These are phyloP conservation scores for Sporothrix dimorphospora DNA, from an alignment of 2,329 filamentous ascomycete species.

Conservation along the genomic window DNA sequence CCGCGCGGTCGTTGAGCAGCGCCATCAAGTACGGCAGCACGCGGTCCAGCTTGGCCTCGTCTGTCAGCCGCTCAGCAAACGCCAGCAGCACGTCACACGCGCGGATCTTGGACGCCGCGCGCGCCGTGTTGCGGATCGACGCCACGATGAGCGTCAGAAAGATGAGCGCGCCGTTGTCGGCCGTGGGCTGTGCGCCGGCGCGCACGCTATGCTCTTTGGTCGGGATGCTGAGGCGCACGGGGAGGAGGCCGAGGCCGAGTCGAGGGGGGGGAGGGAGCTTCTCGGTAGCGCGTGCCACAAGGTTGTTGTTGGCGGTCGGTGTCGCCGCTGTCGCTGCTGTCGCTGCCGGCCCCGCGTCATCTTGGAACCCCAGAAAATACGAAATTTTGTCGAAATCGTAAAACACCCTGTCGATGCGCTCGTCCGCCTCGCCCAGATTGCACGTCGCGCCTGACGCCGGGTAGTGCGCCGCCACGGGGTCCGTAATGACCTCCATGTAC, in stretches of 20 bases:
- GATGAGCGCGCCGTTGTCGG: slow-evolving; percentile 88
- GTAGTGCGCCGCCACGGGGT: slow-evolving; percentile 78
- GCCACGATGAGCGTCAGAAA: slow-evolving; percentile 89
- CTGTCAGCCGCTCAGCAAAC: slow-evolving; percentile 87
- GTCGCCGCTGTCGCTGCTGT: slow-evolving; percentile 31
- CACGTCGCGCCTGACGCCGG: slow-evolving; percentile 68
- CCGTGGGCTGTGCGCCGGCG: slow-evolving; percentile 61
- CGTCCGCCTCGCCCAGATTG: slow-evolving; percentile 85
- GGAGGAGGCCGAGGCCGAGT: slow-evolving; percentile 68
- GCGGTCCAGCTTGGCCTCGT: slow-evolving; percentile 93
- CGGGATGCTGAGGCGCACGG: slow-evolving; percentile 82
- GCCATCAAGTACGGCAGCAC: slow-evolving; percentile 88
- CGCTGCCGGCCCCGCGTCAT: slow-evolving; percentile 42
- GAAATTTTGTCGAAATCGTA: slow-evolving; percentile 98
- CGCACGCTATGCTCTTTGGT: slow-evolving; percentile 76
- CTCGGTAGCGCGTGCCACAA: not conserved
- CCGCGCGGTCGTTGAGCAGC: slow-evolving; percentile 77
- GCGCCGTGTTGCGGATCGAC: slow-evolving; percentile 84
- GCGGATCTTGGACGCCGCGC: slow-evolving; percentile 82
- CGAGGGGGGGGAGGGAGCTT: slow-evolving; percentile 43
- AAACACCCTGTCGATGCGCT: slow-evolving; percentile 90
- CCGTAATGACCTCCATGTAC: slow-evolving; percentile 95
- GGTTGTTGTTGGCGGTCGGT: not conserved
- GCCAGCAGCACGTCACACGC: slow-evolving; percentile 91
- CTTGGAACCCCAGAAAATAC: slow-evolving; percentile 81